A percentile compares a stretch with the other conserved stretches of the same genome.
Conservation (phyloP, 306 rosid species). For the Lupinus albus region DNA sequence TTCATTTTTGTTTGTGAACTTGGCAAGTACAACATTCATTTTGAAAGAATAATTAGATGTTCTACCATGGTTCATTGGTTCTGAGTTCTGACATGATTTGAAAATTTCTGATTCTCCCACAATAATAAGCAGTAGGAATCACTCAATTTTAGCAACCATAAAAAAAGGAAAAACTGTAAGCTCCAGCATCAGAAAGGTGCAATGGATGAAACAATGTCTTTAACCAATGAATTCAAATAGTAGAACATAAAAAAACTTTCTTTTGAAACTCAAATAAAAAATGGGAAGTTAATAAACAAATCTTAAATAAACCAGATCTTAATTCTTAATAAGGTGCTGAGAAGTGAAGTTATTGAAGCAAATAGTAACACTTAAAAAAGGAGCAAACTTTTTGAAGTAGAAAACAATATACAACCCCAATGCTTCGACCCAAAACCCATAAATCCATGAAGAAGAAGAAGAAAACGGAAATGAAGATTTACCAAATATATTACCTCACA, state of each 20-base stretch:
- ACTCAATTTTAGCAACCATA: constrained; percentile 25
- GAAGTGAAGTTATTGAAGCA: constrained; percentile 35
- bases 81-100: no score
- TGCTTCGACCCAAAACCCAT: constrained; percentile 24
- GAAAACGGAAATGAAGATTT: constrained; percentile 61
- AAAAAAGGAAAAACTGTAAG: neutral
- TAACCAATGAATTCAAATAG: constrained; percentile 19
- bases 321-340: constrained; percentile 22
- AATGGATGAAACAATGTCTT: constrained; percentile 27
- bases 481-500: neutral
- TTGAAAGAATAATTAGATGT: constrained; percentile 34
- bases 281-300: constrained; percentile 4
- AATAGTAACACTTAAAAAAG: constrained; percentile 22
- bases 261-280: constrained; percentile 15
- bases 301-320: constrained; percentile 45
- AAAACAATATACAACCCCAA: constrained; percentile 33
- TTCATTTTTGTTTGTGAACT: constrained; percentile 18
- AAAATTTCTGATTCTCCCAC: constrained; percentile 7
- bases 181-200: constrained; percentile 9
- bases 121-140: neutral
- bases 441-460: constrained; percentile 15
- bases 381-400: constrained; percentile 37
- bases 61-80: neutral
- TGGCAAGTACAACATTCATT: constrained; percentile 20
- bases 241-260: constrained; percentile 7